Evolutionary conservation across 768 basidiomycete genomes (phyloP), one percentile per base, ranked within the genome.

Genomic region (Nidularia sp.): DNA sequence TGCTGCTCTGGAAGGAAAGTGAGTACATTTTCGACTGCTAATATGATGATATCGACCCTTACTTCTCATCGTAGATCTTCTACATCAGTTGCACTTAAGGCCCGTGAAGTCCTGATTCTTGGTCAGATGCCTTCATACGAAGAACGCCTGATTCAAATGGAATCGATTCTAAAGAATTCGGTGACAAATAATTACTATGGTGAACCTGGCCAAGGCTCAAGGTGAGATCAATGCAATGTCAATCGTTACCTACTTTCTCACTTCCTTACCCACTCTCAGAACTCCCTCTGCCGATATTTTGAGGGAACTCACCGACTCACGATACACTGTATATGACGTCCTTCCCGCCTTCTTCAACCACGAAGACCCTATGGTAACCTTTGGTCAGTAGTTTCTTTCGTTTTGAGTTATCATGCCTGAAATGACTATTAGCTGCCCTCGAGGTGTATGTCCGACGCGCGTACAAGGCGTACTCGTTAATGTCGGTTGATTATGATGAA

Each of bases 81-180:
- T n/a, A 90, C 85, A 32, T 77, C 86, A 51, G 95, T 98, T 34
- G 81, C 95, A 2, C 71, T 99, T 57, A 98, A 96, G 70, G 97
- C 97, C 41, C 90, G 97, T 45, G 97, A 99, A 73, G 97, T 97
- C 5, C 80, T 98, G 45, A 98, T 99, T 62, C 79, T 93, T 33
- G 92, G 91, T 45, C 93, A 96, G 66, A 89, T 99, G 83, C 97
- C 97, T 4, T 96, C 94, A 10, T 96, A 92, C 64, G 94, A 98
- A 62, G 97, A 98, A 67, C 88, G 97, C 53, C 76, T 86, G 41
- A 74, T 83, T 29, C 97, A 99, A 68, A 96, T 99, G 90, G 95
- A 97, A 73, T 77, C 85, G 29, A 88, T 99, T 49, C 79, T 99
- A 46, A 93, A 89, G 70, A 80, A 86, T 29, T 90, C 97, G 0